Conservation (phyloP, 495 filamentous ascomycete species). For the Cetradonia linearis region DNA sequence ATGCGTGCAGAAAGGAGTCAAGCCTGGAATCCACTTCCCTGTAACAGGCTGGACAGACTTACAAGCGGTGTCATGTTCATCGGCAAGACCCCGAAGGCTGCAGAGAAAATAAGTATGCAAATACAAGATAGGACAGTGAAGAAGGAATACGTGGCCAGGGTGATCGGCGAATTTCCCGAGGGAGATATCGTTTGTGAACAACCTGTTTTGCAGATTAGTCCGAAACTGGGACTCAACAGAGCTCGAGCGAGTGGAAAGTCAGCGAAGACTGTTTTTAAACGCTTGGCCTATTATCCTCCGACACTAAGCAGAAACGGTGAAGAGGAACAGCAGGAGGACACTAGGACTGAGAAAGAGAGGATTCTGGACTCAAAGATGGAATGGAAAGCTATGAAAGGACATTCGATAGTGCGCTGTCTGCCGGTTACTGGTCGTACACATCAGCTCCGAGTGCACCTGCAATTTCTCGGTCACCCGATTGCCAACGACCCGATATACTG, state of each 20-base stretch:
- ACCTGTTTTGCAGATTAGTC: constrained; percentile 86
- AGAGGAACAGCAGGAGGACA: constrained; percentile 27
- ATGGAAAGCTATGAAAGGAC: constrained; percentile 45
- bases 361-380: constrained; percentile 22
- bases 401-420: constrained; percentile 89
- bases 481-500: constrained; percentile 96
- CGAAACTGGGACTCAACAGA: constrained; percentile 87
- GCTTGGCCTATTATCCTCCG: constrained; percentile 75
- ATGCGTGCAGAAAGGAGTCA: constrained; percentile 66
- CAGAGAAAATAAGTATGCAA: constrained; percentile 61
- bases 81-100: constrained; percentile 69
- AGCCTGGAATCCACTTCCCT: constrained; percentile 67
- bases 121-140: constrained; percentile 66
- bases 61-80: constrained; percentile 98
- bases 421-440: constrained; percentile 92
- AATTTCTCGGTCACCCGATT: constrained; percentile 90
- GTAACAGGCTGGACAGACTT: constrained; percentile 86
- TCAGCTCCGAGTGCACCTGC: constrained; percentile 88
- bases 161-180: constrained; percentile 79
- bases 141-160: constrained; percentile 90
- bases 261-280: constrained; percentile 80
- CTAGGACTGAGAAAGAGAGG: constrained; percentile 16
- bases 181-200: constrained; percentile 74
- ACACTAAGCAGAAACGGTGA: constrained; percentile 27
- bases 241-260: constrained; percentile 86